phyloP scores from a whole-genome alignment of 129 eudicot species.

The Rutidosis leptorrhynchoides region DNA sequence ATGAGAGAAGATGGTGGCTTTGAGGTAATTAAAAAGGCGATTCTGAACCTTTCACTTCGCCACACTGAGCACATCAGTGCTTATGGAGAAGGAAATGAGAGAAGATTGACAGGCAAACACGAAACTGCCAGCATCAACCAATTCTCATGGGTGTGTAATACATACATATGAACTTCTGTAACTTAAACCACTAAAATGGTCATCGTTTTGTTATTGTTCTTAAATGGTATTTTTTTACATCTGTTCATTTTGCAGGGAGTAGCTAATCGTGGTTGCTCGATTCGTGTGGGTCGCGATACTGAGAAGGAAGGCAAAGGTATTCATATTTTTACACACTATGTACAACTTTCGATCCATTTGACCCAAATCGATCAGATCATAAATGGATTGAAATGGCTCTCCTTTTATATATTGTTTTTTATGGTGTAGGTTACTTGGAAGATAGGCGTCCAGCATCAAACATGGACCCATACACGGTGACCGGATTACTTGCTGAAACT shows the following conservation, averaged over 20 bases:
- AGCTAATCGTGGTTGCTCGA: conserved; percentile 98
- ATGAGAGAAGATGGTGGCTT: conserved; percentile 97
- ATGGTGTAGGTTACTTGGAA: conserved; percentile 79
- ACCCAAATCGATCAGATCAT: not conserved
- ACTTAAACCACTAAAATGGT: not conserved
- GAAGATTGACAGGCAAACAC: conserved; percentile 94
- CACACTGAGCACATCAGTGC: conserved; percentile 91
- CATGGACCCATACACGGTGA: conserved; percentile 98
- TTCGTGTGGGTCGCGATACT: conserved; percentile 99
- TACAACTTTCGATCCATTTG: not conserved
- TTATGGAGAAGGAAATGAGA: conserved; percentile 97
- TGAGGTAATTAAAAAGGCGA: conserved; percentile 90
- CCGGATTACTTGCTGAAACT: conserved; percentile 88
- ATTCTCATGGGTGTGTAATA: conserved; percentile 77
- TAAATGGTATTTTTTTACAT: not conserved
- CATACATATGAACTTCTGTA: not conserved
- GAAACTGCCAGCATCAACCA: conserved; percentile 89
- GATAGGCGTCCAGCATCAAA: conserved; percentile 99
- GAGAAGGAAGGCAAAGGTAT: conserved; percentile 95
- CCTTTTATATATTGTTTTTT: not conserved
- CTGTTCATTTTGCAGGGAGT: conserved; percentile 66
- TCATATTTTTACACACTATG: not conserved
- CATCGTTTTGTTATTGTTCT: not conserved
- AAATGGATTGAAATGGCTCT: not conserved
- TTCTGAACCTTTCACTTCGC: conserved; percentile 80